A percentile compares a stretch with the other conserved stretches of the same genome.
Evolutionary conservation across 805 yeast species (phyloP).

Genomic region (Pichia occidentalis): DNA sequence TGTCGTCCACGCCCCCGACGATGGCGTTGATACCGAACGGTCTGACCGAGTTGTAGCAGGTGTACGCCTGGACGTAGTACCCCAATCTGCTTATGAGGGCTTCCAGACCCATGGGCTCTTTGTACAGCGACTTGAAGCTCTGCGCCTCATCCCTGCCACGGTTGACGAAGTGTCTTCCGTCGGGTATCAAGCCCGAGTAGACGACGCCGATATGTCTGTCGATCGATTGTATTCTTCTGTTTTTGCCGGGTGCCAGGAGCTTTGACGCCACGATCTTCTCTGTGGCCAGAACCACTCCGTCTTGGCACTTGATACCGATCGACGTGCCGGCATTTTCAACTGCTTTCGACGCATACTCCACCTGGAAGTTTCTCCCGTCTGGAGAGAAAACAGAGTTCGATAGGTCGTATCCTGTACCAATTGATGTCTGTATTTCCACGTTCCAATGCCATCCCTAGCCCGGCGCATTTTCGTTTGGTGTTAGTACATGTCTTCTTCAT

Average conservation of each 20-base stretch:
- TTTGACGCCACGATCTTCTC: constrained; percentile 87
- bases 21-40: constrained; percentile 95
- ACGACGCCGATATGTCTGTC: constrained; percentile 93
- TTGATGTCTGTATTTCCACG: constrained; percentile 67
- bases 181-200: constrained; percentile 92
- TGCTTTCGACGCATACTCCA: constrained; percentile 95
- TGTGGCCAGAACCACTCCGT: constrained; percentile 96
- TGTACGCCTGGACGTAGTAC: constrained; percentile 87
- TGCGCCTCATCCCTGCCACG: constrained; percentile 90
- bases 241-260: constrained; percentile 80
- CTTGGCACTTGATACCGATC: constrained; percentile 83
- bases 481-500: not conserved
- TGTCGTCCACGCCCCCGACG: constrained; percentile 86
- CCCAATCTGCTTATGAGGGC: constrained; percentile 84
- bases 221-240: constrained; percentile 84
- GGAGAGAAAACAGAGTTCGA: constrained; percentile 94
- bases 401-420: constrained; percentile 98
- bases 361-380: constrained; percentile 94
- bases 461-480: constrained; percentile 6
- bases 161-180: constrained; percentile 88
- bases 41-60: constrained; percentile 93
- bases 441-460: too few relatives aligned
- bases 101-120: constrained; percentile 70
- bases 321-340: constrained; percentile 97
- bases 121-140: constrained; percentile 69